A percentile compares a stretch with the other conserved stretches of the same genome.
Evolutionary conservation across 768 basidiomycete species (phyloP).

Genomic region (Astraeus odoratus): DNA sequence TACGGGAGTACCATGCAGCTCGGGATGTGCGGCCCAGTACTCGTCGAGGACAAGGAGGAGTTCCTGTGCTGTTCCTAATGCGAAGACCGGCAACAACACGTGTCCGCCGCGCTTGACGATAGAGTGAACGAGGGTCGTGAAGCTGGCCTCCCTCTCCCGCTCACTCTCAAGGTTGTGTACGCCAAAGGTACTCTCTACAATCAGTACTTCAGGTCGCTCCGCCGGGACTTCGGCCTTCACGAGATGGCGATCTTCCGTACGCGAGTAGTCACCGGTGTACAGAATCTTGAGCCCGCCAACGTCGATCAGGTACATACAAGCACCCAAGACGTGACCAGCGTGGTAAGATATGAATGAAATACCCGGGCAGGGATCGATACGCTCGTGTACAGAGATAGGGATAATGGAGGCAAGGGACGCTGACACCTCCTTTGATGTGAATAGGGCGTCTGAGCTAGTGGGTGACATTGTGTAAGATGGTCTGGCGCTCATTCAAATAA

Average conservation of each 20-base stretch:
- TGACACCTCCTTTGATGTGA: slow-evolving; percentile 68
- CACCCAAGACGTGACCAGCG: slow-evolving; percentile 94
- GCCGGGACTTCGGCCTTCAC: slow-evolving; percentile 93
- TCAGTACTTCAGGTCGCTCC: slow-evolving; percentile 84
- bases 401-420: slow-evolving; percentile 79
- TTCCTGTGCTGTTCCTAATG: slow-evolving; percentile 92
- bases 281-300: slow-evolving; percentile 90
- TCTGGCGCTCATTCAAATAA: slow-evolving; percentile 15
- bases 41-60: slow-evolving; percentile 89
- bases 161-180: slow-evolving; percentile 84
- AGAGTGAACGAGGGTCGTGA: slow-evolving; percentile 85
- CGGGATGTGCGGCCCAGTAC: slow-evolving; percentile 92
- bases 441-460: slow-evolving; percentile 63
- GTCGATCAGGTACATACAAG: slow-evolving; percentile 96
- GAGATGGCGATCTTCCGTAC: slow-evolving; percentile 93
- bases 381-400: slow-evolving; percentile 83
- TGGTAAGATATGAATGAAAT: slow-evolving; percentile 94
- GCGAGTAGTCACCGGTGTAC: slow-evolving; percentile 96
- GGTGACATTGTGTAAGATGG: background rate
- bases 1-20: slow-evolving; percentile 85
- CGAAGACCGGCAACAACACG: slow-evolving; percentile 91
- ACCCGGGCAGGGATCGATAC: slow-evolving; percentile 84
- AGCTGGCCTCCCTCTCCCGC: slow-evolving; percentile 84
- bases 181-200: slow-evolving; percentile 95
- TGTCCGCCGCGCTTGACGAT: slow-evolving; percentile 89